Evolutionary conservation across 192 early-diverging fungal species (phyloP), one percentile per base, ranked within the genome.

Genomic region (Phycomyces blakesleeanus): DNA sequence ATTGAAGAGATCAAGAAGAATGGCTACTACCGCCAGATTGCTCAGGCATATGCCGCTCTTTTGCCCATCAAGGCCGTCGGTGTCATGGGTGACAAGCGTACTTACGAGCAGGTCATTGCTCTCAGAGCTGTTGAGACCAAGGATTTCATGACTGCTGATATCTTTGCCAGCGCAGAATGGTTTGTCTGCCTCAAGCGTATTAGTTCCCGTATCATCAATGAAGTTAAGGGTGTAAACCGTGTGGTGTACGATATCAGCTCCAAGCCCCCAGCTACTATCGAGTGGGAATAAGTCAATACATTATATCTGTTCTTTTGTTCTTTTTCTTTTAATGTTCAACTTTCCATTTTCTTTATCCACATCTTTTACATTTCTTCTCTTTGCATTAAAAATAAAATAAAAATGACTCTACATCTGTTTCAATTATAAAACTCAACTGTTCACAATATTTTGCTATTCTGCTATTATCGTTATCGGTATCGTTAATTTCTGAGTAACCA

Each of bases 1-100:
- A 98, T 98, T 78, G 92, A 96, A 68, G 97, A 99, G 76, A 99
- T 99, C 78, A 96, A 95, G 83, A 92, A 93, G 78, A 93, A 92
- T 37, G 95, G 94, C 2, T 85, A 95, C 34, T 99, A 99, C 82
- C 87, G 93, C 66, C 87, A 96, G 75, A 99, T 97, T 68, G 90
- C 95, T 29, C 97, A 99, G 83, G 97, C 97, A 11, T 99, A 97
- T 75, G 95, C 95, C 61, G 95, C 94, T 14, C 78, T 99, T 24
- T 78, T 99, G 50, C 95, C 95, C 10, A 87, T 99, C 41, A 89
- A 91, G 74, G 91, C 94, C 49, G 97, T 99, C 26, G 97, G 97
- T 55, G 97, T 99, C 58, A 99, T 97, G 97, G 97, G 97, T 61
- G 97, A 99, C 78, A 88, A 91, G 82, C 88, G 97, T 59, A 99